These are phyloP conservation scores for Pseudoturritis turrita DNA, from an alignment of 345 rosid species.

Conservation along the genomic window DNA sequence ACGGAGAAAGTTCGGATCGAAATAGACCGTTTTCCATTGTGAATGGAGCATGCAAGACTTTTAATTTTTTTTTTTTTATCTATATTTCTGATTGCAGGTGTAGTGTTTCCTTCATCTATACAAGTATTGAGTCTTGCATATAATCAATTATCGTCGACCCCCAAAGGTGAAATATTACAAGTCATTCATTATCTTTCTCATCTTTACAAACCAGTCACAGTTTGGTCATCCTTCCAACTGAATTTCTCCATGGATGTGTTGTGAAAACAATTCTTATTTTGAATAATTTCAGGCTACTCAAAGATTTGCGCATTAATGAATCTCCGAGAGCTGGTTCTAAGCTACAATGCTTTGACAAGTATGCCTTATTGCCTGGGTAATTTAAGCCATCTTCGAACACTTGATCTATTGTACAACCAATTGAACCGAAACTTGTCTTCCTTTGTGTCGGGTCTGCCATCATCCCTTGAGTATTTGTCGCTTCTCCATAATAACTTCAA, in stretches of 20 bases:
- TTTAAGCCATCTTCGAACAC: constrained; percentile 12
- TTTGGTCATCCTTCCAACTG: background rate
- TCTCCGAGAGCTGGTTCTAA: constrained; percentile 25
- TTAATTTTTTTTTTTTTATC: background rate
- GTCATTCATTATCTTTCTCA: background rate
- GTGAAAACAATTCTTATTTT: background rate
- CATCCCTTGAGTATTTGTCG: constrained; percentile 15
- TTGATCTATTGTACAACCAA: constrained; percentile 25
- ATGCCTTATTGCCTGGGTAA: constrained; percentile 13
- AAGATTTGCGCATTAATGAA: constrained; percentile 15
- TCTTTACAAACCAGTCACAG: background rate
- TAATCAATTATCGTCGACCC: constrained; percentile 11
- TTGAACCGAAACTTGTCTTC: constrained; percentile 19
- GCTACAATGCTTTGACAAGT: constrained; percentile 4
- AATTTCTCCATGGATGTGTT: background rate
- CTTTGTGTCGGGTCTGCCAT: background rate
- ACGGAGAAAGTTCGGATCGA: too few relatives aligned
- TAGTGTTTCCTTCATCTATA: constrained; percentile 12
- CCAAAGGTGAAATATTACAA: constrained; percentile 5
- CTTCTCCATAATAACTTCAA: constrained; percentile 20
- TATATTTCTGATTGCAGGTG: constrained; percentile 7
- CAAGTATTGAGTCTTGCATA: constrained; percentile 12
- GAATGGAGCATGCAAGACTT: background rate
- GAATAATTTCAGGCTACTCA: background rate
- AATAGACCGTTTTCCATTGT: too few relatives aligned